These are phyloP conservation scores for Echria macrotheca DNA, from an alignment of 495 filamentous ascomycete genomes.

Conservation along the genomic window DNA sequence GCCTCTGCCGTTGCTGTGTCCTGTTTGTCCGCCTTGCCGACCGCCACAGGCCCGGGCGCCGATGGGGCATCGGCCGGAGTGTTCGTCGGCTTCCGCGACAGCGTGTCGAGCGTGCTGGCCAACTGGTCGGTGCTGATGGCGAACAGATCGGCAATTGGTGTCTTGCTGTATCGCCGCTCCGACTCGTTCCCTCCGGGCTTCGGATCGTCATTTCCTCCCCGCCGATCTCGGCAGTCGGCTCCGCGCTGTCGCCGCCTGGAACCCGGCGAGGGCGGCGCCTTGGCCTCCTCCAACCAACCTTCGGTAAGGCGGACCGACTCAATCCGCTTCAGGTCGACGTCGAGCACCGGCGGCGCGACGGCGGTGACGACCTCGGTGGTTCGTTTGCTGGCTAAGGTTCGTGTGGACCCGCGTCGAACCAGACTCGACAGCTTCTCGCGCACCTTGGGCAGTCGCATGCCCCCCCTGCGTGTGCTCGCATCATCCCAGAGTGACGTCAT, in stretches of 20 bases:
- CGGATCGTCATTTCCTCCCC: not conserved
- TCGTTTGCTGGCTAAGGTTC: too few species aligned
- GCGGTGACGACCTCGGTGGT: not conserved
- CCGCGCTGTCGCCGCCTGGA: slow-evolving; percentile 2
- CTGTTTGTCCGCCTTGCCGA: not conserved
- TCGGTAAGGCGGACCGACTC: not conserved
- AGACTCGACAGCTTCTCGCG: slow-evolving; percentile 2
- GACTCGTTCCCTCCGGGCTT: not conserved
- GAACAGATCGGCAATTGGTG: slow-evolving; percentile 1
- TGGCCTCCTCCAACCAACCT: slow-evolving; percentile 1
- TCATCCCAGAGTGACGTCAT: slow-evolving; percentile 4
- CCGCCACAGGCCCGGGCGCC: not conserved
- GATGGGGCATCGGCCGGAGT: not conserved
- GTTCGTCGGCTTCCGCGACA: not conserved
- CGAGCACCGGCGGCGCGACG: not conserved
- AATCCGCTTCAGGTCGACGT: not conserved
- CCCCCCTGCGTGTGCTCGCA: not conserved
- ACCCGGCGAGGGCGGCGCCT: not conserved
- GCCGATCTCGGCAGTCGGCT: not conserved
- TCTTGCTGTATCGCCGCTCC: not conserved
- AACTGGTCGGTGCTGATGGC: slow-evolving; percentile 3
- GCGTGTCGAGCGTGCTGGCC: not conserved
- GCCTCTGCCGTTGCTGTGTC: not conserved
- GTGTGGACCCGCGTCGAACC: slow-evolving; percentile 1
- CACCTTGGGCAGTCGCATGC: not conserved